Conservation (phyloP, 441 rosid species). For the Populus hybrid region DNA sequence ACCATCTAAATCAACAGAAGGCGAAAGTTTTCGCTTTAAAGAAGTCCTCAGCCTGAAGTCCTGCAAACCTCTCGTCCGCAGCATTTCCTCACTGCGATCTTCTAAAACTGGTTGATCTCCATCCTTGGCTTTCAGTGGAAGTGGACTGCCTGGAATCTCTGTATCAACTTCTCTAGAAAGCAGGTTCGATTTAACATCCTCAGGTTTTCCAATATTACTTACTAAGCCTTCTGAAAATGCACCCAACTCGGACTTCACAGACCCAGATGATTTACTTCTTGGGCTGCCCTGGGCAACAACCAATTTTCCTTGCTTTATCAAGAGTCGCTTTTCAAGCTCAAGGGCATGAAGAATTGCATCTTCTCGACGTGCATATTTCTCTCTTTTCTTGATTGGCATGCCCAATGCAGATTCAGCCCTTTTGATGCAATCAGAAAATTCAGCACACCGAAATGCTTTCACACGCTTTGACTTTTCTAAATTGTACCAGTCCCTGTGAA, state of each 20-base stretch:
- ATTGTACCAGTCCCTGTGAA: conserved; percentile 96
- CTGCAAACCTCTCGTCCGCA: conserved; percentile 86
- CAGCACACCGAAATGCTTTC: conserved; percentile 96
- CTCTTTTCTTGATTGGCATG: conserved; percentile 86
- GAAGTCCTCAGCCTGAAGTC: conserved; percentile 73
- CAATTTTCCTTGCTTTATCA: conserved; percentile 54
- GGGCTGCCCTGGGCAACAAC: conserved; percentile 28
- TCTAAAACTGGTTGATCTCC: conserved; percentile 41
- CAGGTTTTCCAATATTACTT: conserved; percentile 36
- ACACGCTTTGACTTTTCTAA: conserved; percentile 98
- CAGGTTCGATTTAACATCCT: conserved; percentile 31
- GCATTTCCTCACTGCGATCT: conserved; percentile 49
- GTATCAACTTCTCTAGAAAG: conserved; percentile 28
- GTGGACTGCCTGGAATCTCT: conserved; percentile 21
- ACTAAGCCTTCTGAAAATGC: conserved; percentile 39
- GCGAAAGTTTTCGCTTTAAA: conserved; percentile 54
- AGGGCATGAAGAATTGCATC: conserved; percentile 99
- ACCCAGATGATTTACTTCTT: conserved; percentile 39
- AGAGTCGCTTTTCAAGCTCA: conserved; percentile 83
- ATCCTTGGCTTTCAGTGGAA: conserved; percentile 34
- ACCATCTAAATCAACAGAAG: conserved; percentile 46
- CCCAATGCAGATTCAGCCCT: conserved; percentile 82
- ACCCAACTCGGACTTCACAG: conserved; percentile 40
- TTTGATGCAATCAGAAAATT: conserved; percentile 92
- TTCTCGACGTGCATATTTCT: conserved; percentile 98